Evolutionary conservation across 495 filamentous ascomycete species (phyloP), one percentile per base, ranked within the genome.

Genomic region (Penicillium riverlandense): DNA sequence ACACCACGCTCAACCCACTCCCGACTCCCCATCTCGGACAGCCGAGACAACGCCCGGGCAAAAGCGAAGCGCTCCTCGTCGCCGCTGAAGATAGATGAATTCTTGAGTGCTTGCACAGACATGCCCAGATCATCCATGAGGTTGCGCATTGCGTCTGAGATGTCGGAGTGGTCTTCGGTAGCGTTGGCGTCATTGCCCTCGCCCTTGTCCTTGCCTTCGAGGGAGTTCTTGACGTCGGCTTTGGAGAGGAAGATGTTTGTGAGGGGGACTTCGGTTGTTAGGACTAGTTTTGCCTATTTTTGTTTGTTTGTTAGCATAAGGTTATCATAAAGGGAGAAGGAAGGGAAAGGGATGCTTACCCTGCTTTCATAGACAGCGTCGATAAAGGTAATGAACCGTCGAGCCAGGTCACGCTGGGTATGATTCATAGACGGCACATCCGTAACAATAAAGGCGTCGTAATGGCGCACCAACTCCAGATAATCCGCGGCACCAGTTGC

Each of bases 11-110:
- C 94, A 11, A 97, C 83, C 94, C 94, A 98, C 59, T 95, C 81
- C 62, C 83, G 78, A 52, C 87, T 90, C 2, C 88, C 90, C 92
- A 98, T 98, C 68, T 97, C 88, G 12, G 67, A 81, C 52, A 98
- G 69, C 43, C 92, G 70, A 29, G 84, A 89, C 50, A 97, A 57
- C 6, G 92, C 92, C 14, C 92, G 73, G 40, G 90, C 90, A 65
- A 98, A 98, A 0, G 92, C 92, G 68, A 98, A 98, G 7, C 87
- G 74, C 67, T 98, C 92, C 73, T 98, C 92, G 40, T 97, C 92
- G 11, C 92, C 94, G 8, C 83, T 87, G 63, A 98, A 98, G 41
- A 97, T 77, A 49, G 76, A 88, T 16, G 80, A 87, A 49, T 84
- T 86, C 66, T 95, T 92, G 50, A 98, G 71, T 61, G 86, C 79